Base-by-base conservation (phyloP, 257 asterid species). In the Fraxinus quadrangulata region DNA sequence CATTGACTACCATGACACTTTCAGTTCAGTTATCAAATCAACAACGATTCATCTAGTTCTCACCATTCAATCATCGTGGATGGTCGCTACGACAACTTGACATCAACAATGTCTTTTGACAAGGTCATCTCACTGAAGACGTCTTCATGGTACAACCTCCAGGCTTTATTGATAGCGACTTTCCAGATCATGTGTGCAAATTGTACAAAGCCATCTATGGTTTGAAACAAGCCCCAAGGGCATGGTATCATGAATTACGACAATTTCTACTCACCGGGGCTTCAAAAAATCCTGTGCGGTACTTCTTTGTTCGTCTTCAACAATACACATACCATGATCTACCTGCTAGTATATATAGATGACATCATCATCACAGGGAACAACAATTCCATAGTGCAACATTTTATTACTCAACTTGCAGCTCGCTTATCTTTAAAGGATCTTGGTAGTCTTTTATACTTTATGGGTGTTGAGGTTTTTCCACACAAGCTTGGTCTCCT, bases 101-200 rank as follows among this genome's bases (percentile, higher is more conserved):
- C n/a, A 37, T 78, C 6, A 71, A 61, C 23, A 78, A 78, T 26
- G 77, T 73, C 7, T 63, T 78, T 3, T 33, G 45, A 0, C 31
- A 73, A 31, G 82, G 63, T 21, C 17, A 37, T 19, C 34, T 71
- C 19, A 1, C n/a, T 3, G 72, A 67, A 26, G 40, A 40, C 3
- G 71, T 77, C 3, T 77, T 13, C 49, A 70, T 76, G 81, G 14
- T 8, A n/a, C 76, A 77, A 54, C 81, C 76, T 2, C 71, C 67
- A 1, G 51, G 79, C 1, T 67, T 33, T 21, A 19, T 33, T 51
- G 76, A 70, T 14, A 51, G 21, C 0, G 6, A 26, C 3, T 26
- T 19, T n/a, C 75, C 70, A 37, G 4, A 5, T 8, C 39, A 69
- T 69, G 75, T 77, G 75, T 49, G 37, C 37, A 69, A 4, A 4